A percentile compares a stretch with the other conserved stretches of the same genome.
phyloP scores from a whole-genome alignment of 1,284 basidiomycete genomes.

The Golubevia pallescens region DNA sequence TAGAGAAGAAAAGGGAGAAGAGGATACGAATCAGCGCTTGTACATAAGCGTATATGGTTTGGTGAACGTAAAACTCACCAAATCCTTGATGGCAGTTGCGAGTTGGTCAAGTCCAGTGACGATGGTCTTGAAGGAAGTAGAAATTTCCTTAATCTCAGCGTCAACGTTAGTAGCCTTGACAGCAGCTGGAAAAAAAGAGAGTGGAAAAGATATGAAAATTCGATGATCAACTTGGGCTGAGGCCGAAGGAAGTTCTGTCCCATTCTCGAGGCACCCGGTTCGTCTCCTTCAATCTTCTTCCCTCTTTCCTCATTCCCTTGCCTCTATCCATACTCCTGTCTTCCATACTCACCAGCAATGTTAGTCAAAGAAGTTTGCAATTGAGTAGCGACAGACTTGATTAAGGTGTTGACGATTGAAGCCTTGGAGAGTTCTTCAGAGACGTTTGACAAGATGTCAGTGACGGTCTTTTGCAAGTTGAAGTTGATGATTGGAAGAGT shows the following conservation, averaged over 20 bases:
- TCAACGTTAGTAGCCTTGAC: background rate
- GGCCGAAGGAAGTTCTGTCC: too few relatives aligned
- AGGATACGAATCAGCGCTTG: background rate
- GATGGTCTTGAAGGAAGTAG: background rate
- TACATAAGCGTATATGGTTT: background rate
- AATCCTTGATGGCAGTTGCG: background rate
- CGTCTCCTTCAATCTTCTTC: background rate
- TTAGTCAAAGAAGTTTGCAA: background rate
- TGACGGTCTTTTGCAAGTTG: background rate
- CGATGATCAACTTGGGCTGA: too few relatives aligned
- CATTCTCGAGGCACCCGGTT: background rate
- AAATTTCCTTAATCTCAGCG: background rate
- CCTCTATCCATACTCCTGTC: background rate
- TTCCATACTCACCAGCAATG: background rate
- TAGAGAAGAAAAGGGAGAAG: background rate
- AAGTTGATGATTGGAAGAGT: background rate
- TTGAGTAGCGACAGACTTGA: background rate
- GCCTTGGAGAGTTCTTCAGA: background rate
- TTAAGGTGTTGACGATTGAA: background rate
- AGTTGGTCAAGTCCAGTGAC: background rate
- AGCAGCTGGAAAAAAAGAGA: background rate
- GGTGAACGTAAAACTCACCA: background rate
- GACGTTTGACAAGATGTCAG: background rate
- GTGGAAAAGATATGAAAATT: too few relatives aligned
- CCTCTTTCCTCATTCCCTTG: background rate